These are phyloP conservation scores for Oxyria digyna DNA, from an alignment of 148 eudicot species.

Conservation along the genomic window DNA sequence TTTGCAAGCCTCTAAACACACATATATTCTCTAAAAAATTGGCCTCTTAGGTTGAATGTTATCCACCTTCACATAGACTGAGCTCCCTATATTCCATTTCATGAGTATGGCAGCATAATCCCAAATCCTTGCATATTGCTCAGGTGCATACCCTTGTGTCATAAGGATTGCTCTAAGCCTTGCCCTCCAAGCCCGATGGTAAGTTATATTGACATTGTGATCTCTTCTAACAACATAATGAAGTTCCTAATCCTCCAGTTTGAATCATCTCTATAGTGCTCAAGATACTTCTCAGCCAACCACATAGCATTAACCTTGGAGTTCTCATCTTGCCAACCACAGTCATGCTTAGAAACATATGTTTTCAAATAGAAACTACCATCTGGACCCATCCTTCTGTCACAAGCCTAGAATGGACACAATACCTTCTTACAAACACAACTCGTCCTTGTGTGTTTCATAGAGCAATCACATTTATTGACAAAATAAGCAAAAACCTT, in stretches of 20 bases:
- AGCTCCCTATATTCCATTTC: not conserved
- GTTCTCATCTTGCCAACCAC: not conserved
- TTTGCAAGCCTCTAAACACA: constrained; percentile 7
- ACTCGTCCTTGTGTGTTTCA: too few relatives aligned
- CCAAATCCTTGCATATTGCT: not conserved
- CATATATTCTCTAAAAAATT: constrained; percentile 4
- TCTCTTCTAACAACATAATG: not conserved
- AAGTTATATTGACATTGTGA: not conserved
- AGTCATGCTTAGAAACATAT: not conserved
- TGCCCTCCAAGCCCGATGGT: not conserved
- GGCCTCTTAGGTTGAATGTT: not conserved
- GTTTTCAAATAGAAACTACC: not conserved
- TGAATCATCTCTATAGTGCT: not conserved
- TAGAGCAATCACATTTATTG: too few relatives aligned
- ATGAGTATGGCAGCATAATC: not conserved
- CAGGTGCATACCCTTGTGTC: not conserved
- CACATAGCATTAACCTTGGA: not conserved
- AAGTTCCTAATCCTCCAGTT: not conserved
- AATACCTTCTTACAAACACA: not conserved
- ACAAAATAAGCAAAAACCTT: too few relatives aligned
- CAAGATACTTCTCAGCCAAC: not conserved
- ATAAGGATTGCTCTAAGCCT: not conserved
- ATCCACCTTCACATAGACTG: not conserved
- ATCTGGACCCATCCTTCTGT: not conserved
- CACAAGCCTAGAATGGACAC: not conserved